Evolutionary conservation across 1,139 yeast genomes (phyloP).

Genomic region (Cylindricascospora bacillispora): DNA sequence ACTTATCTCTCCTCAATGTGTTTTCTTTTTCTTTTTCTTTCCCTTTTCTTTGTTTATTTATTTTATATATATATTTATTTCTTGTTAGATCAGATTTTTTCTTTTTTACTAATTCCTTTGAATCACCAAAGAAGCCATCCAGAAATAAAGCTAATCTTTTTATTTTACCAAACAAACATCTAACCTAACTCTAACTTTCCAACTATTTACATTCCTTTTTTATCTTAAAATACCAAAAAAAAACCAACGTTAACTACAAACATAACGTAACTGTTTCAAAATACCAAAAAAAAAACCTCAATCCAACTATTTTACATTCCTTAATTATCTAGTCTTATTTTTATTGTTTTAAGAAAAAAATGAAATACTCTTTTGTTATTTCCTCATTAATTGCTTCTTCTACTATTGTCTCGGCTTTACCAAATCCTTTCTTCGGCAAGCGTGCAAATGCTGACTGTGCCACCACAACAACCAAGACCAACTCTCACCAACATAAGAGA

Average conservation of each 20-base stretch:
- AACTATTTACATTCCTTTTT: conserved; percentile 14
- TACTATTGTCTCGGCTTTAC: conserved; percentile 15
- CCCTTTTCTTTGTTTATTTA: not conserved
- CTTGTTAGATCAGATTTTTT: too few relatives aligned
- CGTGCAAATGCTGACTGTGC: conserved; percentile 14
- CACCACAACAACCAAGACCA: conserved; percentile 5
- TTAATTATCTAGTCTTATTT: conserved; percentile 4
- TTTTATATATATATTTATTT: too few relatives aligned
- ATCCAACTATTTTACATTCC: conserved; percentile 6
- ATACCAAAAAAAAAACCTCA: conserved; percentile 1
- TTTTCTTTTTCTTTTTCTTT: too few relatives aligned
- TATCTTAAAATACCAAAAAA: not conserved
- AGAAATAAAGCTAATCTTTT: too few relatives aligned
- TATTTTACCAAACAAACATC: too few relatives aligned
- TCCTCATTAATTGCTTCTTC: conserved; percentile 6
- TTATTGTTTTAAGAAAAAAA: not conserved
- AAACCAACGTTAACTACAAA: too few relatives aligned
- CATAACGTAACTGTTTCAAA: not conserved
- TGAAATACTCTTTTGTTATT: conserved; percentile 8
- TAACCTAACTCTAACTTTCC: conserved; percentile 4
- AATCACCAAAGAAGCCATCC: not conserved
- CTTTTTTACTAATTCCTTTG: too few relatives aligned
- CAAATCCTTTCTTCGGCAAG: conserved; percentile 9
- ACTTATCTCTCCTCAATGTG: too few relatives aligned
- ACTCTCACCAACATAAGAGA: conserved; percentile 54